Evolutionary conservation across 768 basidiomycete species (phyloP).

Genomic region (Phlebiopsis flavidoalba): DNA sequence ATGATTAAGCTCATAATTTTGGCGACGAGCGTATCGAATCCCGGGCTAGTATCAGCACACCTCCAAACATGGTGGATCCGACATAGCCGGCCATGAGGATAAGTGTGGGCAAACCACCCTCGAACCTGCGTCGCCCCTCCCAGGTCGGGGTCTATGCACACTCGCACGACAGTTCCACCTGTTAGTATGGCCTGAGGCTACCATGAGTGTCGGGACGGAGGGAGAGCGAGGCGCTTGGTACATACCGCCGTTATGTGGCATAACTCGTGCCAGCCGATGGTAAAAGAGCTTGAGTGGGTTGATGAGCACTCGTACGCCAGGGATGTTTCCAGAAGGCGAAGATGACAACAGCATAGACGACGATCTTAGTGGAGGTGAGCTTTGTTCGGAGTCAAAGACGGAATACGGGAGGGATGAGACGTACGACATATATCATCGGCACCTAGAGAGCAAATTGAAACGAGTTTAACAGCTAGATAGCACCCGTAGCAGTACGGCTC

Average conservation of each 20-base stretch:
- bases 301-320: conserved; percentile 71
- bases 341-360: conserved; percentile 81
- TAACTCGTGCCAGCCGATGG: conserved; percentile 86
- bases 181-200: conserved; percentile 62
- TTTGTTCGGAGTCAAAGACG: neutral
- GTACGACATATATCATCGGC: conserved; percentile 71
- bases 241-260: conserved; percentile 77
- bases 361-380: conserved; percentile 43
- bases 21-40: conserved; percentile 85
- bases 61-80: conserved; percentile 78
- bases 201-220: neutral
- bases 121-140: conserved; percentile 74
- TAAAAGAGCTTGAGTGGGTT: conserved; percentile 83
- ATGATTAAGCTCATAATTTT: conserved; percentile 92
- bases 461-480: neutral
- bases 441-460: conserved; percentile 36
- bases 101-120: conserved; percentile 67
- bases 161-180: conserved; percentile 71
- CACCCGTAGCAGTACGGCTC: conserved; percentile 23
- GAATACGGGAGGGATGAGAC: conserved; percentile 31
- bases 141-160: conserved; percentile 80
- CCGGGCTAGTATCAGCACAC: conserved; percentile 76
- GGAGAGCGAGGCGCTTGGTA: conserved; percentile 9
- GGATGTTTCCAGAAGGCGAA: conserved; percentile 88
- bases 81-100: conserved; percentile 79